Evolutionary conservation across 2,329 filamentous ascomycete species (phyloP).

Genomic region (Akanthomyces lecanii): DNA sequence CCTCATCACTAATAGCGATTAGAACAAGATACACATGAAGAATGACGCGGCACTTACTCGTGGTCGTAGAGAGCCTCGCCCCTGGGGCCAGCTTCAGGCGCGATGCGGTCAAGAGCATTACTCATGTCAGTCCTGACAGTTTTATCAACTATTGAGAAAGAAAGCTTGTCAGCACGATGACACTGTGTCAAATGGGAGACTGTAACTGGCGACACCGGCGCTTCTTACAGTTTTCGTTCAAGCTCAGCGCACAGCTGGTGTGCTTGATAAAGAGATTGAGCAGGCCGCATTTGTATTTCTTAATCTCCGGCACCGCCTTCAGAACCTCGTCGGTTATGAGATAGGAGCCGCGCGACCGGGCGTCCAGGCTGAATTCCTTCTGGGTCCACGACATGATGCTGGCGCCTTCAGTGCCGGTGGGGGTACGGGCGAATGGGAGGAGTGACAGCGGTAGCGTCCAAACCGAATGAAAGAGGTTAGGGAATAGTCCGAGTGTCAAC

Average conservation of each 20-base stretch:
- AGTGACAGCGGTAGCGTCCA: slow-evolving; percentile 46
- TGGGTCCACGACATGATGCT: slow-evolving; percentile 71
- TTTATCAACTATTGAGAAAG: slow-evolving; percentile 40
- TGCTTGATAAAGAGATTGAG: slow-evolving; percentile 93
- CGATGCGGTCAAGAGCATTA: slow-evolving; percentile 87
- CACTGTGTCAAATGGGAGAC: slow-evolving; percentile 14
- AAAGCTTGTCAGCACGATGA: not conserved
- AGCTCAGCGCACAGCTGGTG: slow-evolving; percentile 80
- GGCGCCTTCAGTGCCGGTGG: slow-evolving; percentile 27
- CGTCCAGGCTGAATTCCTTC: slow-evolving; percentile 75
- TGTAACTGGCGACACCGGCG: not conserved
- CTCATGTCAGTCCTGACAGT: slow-evolving; percentile 93
- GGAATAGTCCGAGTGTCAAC: slow-evolving; percentile 50
- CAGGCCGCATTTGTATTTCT: slow-evolving; percentile 77
- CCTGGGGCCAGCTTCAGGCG: slow-evolving; percentile 69
- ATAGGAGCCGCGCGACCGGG: slow-evolving; percentile 77
- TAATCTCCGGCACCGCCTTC: slow-evolving; percentile 71
- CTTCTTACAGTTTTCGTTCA: slow-evolving; percentile 82
- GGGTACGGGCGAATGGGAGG: slow-evolving; percentile 29
- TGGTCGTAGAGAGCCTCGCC: slow-evolving; percentile 77
- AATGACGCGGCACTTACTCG: slow-evolving; percentile 30
- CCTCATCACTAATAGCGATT: slow-evolving; percentile 60
- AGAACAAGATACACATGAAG: not conserved
- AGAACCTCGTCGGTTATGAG: slow-evolving; percentile 77
- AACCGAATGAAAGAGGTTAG: slow-evolving; percentile 47